Conservation (phyloP, 192 early-diverging fungal species). For the Gamsiella multidivaricata region DNA sequence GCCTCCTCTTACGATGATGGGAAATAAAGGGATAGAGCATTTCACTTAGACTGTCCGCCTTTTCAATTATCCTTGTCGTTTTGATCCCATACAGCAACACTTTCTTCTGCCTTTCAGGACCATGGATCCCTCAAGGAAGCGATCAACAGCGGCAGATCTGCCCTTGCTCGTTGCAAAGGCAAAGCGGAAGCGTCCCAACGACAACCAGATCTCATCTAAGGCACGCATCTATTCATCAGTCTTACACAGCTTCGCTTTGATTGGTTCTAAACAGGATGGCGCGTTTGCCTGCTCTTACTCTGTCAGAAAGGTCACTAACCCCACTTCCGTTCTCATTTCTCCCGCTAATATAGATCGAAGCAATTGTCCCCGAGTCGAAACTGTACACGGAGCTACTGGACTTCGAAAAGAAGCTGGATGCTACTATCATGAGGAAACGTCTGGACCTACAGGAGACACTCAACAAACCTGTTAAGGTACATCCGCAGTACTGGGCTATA, state of each 20-base stretch:
- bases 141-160: slow-evolving; percentile 34
- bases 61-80: too few species aligned
- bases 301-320: background rate
- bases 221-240: slow-evolving; percentile 13
- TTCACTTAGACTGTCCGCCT: too few species aligned
- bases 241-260: too few species aligned
- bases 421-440: slow-evolving; percentile 90
- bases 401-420: slow-evolving; percentile 89
- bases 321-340: too few species aligned
- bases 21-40: too few species aligned
- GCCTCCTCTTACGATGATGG: too few species aligned
- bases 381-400: slow-evolving; percentile 88
- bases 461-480: slow-evolving; percentile 77
- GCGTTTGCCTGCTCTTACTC: background rate
- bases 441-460: slow-evolving; percentile 90
- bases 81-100: background rate
- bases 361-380: slow-evolving; percentile 91
- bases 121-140: slow-evolving; percentile 49
- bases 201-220: slow-evolving; percentile 55
- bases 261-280: too few species aligned
- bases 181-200: slow-evolving; percentile 52
- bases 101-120: too few species aligned
- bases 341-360: slow-evolving; percentile 88
- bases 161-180: slow-evolving; percentile 38
- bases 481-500: background rate